phyloP scores from a whole-genome alignment of 2,329 filamentous ascomycete species.

The Fusarium sp. region DNA sequence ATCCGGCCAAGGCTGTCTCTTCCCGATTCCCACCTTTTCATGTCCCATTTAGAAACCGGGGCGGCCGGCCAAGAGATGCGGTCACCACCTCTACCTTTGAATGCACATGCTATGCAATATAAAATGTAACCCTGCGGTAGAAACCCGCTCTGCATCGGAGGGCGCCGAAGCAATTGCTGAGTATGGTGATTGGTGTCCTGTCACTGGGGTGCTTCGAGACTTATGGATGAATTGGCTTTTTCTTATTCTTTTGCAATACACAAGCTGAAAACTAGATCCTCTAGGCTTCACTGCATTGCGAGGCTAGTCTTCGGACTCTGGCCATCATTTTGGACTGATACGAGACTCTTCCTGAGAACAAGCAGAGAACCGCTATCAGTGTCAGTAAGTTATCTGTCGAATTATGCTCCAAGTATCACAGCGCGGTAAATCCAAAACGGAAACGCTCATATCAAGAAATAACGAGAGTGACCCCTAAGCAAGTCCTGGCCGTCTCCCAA shows the following conservation, averaged over 20 bases:
- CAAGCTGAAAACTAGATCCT: conserved; percentile 12
- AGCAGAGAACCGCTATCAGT: conserved; percentile 1
- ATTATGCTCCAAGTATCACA: conserved; percentile 17
- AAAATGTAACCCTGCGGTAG: neutral
- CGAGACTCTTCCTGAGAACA: neutral
- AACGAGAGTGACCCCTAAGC: neutral
- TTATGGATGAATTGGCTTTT: neutral
- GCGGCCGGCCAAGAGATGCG: neutral
- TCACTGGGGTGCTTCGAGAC: neutral
- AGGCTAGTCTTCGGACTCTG: conserved; percentile 14
- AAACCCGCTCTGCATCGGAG: neutral
- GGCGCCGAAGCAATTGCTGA: neutral
- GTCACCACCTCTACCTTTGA: neutral
- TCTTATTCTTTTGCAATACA: conserved; percentile 9
- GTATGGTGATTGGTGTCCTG: neutral
- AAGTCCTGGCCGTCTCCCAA: neutral
- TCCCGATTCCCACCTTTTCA: neutral
- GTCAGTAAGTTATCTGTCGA: conserved; percentile 11
- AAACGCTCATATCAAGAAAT: conserved; percentile 23
- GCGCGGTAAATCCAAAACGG: conserved; percentile 10
- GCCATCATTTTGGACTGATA: conserved; percentile 9
- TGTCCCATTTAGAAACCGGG: neutral
- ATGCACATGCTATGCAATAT: neutral
- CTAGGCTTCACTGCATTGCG: conserved; percentile 13
- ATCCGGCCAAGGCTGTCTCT: conserved; percentile 13